These are phyloP conservation scores for Cladosporium sp. DNA, from an alignment of 2,329 filamentous ascomycete species.

Conservation along the genomic window DNA sequence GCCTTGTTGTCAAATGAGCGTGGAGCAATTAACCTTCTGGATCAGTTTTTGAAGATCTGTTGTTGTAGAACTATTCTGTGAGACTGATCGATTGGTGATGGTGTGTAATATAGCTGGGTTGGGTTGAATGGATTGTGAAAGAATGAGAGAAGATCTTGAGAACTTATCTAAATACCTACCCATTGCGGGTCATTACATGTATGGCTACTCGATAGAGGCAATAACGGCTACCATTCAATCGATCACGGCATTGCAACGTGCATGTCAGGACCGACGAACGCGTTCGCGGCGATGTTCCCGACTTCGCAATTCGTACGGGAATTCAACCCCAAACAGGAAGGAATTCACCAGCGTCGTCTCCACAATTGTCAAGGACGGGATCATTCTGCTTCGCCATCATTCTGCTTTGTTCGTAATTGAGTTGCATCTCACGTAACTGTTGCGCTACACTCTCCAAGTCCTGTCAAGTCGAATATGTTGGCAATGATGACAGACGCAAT, in stretches of 20 bases:
- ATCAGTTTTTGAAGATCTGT: no score
- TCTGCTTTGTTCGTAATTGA: not conserved
- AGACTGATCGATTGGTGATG: not conserved
- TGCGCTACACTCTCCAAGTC: not conserved
- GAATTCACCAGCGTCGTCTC: not conserved
- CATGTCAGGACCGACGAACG: not conserved
- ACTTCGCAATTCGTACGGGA: not conserved
- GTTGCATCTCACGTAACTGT: not conserved
- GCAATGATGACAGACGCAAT: not conserved
- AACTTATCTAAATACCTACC: not conserved
- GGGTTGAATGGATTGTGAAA: not conserved
- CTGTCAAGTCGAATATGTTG: not conserved
- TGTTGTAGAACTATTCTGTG: not conserved
- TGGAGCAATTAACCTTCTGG: not conserved
- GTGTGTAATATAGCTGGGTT: not conserved
- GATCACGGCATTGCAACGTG: not conserved
- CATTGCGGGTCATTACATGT: not conserved
- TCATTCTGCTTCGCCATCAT: not conserved
- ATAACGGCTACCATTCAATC: not conserved
- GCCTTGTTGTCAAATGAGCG: no score
- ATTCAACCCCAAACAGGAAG: not conserved
- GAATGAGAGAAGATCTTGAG: not conserved
- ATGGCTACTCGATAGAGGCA: not conserved
- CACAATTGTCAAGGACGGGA: not conserved
- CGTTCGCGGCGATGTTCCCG: conserved; percentile 9